These are phyloP conservation scores for Macrophomina tecta DNA, from an alignment of 2,329 filamentous ascomycete species.

Conservation along the genomic window DNA sequence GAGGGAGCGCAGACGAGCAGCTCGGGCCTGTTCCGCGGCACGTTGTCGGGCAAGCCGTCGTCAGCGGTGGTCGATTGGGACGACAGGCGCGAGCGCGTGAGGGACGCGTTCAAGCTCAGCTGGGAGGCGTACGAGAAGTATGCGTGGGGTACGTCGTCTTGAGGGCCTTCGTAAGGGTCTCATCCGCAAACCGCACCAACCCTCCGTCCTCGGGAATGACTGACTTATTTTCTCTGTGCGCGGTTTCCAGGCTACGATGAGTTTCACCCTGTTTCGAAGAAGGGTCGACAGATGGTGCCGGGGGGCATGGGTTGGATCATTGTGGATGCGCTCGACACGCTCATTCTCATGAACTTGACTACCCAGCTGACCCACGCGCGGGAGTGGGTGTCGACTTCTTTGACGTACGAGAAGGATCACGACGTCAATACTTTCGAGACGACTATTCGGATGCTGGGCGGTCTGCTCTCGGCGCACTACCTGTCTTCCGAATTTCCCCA, in stretches of 20 bases:
- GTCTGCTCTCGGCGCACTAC: slow-evolving; percentile 91
- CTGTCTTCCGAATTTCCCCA: slow-evolving; percentile 82
- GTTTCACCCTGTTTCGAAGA: slow-evolving; percentile 82
- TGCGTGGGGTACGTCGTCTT: slow-evolving; percentile 78
- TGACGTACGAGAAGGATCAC: slow-evolving; percentile 90
- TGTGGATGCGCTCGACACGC: slow-evolving; percentile 90
- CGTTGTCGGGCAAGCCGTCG: slow-evolving; percentile 12
- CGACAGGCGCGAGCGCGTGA: slow-evolving; percentile 77
- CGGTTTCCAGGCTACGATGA: slow-evolving; percentile 69
- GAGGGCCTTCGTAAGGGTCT: neutral
- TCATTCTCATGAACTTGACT: slow-evolving; percentile 98
- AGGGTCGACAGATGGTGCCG: slow-evolving; percentile 79
- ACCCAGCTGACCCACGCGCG: slow-evolving; percentile 81
- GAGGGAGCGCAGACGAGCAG: neutral
- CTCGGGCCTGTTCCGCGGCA: slow-evolving; percentile 9
- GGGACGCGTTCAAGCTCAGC: slow-evolving; percentile 86
- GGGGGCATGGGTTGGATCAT: slow-evolving; percentile 98
- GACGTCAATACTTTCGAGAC: slow-evolving; percentile 98
- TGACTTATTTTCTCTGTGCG: slow-evolving; percentile 28
- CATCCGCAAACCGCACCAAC: neutral
- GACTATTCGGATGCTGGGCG: slow-evolving; percentile 95
- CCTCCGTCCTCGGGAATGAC: neutral
- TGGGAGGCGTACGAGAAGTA: slow-evolving; percentile 93
- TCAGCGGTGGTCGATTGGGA: slow-evolving; percentile 69
- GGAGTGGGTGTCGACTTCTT: slow-evolving; percentile 81